Evolutionary conservation across 139 green algal species (phyloP).

Genomic region (Closterium sp.): DNA sequence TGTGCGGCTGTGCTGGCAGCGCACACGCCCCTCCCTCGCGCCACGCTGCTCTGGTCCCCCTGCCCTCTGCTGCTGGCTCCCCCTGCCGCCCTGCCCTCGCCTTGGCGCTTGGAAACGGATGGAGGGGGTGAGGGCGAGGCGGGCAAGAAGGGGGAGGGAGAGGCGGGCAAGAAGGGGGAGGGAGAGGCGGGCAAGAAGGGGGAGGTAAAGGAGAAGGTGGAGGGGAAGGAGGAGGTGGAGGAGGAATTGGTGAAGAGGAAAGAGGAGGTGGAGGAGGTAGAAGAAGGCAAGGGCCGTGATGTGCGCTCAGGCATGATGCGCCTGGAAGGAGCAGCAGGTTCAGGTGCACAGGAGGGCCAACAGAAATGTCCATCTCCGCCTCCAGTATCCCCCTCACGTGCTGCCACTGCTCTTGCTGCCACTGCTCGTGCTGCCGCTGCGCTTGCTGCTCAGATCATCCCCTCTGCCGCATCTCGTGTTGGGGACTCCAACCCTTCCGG

Average conservation of each 20-base stretch:
- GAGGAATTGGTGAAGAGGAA: neutral
- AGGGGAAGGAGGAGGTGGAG: neutral
- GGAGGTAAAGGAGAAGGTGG: neutral
- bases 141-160: neutral
- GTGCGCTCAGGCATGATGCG: neutral
- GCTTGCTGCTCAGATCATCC: too few relatives aligned
- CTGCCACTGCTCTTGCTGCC: too few relatives aligned
- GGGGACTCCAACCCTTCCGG: neutral
- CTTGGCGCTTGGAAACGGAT: neutral
- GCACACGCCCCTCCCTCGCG: neutral
- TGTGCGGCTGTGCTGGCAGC: too few relatives aligned
- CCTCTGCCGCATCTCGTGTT: neutral
- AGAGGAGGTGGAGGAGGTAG: neutral
- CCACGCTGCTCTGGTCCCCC: neutral
- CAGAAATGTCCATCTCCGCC: too few relatives aligned
- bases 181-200: neutral
- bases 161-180: neutral
- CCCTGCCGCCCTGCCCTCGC: neutral
- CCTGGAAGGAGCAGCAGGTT: neutral
- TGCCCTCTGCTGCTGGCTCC: neutral
- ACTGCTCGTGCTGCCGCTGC: too few relatives aligned
- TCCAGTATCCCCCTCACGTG: too few relatives aligned
- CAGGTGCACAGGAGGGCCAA: neutral
- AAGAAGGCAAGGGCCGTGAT: neutral
- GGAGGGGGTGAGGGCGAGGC: neutral